phyloP scores from a whole-genome alignment of 176 grass and related monocot species.

The Triticum urartu region DNA sequence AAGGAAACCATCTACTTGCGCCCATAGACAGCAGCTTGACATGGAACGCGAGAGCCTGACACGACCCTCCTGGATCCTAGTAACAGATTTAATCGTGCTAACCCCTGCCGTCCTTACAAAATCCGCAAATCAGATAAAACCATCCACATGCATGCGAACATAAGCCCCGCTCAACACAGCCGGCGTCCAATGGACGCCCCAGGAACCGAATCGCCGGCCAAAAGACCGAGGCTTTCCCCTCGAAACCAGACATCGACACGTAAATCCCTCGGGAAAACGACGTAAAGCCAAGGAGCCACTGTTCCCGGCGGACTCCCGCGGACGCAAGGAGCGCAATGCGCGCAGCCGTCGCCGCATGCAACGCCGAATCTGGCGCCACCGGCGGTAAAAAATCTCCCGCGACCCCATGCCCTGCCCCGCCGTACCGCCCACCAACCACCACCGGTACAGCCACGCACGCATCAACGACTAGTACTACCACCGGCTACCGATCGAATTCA shows the following conservation, averaged over 20 bases:
- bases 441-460: neutral
- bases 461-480: neutral
- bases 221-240: neutral
- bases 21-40: neutral
- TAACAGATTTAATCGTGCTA: neutral
- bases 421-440: neutral
- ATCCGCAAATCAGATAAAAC: neutral
- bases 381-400: neutral
- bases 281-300: conserved; percentile 17
- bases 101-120: neutral
- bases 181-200: neutral
- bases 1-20: neutral
- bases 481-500: neutral
- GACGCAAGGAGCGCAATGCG: conserved; percentile 22
- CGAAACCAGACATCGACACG: conserved; percentile 19
- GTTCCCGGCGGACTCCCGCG: neutral
- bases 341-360: conserved; percentile 26
- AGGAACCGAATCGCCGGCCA: neutral
- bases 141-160: neutral
- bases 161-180: neutral
- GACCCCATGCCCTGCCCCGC: neutral
- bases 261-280: conserved; percentile 37
- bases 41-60: neutral
- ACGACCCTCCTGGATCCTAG: neutral
- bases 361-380: conserved; percentile 10